Percentiles rank a stretch among this genome's conserved stretches.
Conservation (phyloP, 805 yeast genomes). For the Candida easanensis region DNA sequence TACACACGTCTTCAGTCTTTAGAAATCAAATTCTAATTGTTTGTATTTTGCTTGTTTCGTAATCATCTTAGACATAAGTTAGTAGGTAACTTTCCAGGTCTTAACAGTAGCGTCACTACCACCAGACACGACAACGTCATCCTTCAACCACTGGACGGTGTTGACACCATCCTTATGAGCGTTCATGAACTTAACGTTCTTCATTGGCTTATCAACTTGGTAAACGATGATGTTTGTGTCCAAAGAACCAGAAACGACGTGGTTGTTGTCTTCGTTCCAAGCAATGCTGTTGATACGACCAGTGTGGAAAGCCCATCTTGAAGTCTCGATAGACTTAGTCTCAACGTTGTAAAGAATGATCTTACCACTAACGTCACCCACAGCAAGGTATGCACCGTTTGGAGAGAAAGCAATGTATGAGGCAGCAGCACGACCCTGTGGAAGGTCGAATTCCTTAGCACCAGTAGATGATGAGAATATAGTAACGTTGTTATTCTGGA, state of each 20-base stretch:
- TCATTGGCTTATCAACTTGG: conserved; percentile 74
- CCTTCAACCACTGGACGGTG: conserved; percentile 63
- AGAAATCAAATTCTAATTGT: too few species aligned
- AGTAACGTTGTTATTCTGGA: conserved; percentile 36
- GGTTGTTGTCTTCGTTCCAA: conserved; percentile 77
- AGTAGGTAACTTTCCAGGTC: conserved; percentile 50
- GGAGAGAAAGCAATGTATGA: conserved; percentile 69
- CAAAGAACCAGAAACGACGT: conserved; percentile 73
- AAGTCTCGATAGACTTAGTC: conserved; percentile 60
- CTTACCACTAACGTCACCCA: conserved; percentile 86
- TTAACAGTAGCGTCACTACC: conserved; percentile 85
- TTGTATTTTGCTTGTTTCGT: too few species aligned
- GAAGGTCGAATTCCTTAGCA: conserved; percentile 30
- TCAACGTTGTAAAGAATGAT: conserved; percentile 63
- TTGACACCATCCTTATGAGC: conserved; percentile 90
- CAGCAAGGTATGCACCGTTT: conserved; percentile 64
- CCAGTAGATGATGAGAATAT: conserved; percentile 36
- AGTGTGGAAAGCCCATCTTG: conserved; percentile 96
- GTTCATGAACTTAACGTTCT: conserved; percentile 67
- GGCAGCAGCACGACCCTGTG: conserved; percentile 57
- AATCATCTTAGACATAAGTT: background rate
- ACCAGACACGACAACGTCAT: conserved; percentile 53
- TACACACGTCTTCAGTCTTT: too few species aligned
- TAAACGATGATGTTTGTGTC: conserved; percentile 82
- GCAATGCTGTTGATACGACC: conserved; percentile 72